phyloP scores from a whole-genome alignment of 2,329 filamentous ascomycete genomes.

The Calonectria pseudoreteaudii region DNA sequence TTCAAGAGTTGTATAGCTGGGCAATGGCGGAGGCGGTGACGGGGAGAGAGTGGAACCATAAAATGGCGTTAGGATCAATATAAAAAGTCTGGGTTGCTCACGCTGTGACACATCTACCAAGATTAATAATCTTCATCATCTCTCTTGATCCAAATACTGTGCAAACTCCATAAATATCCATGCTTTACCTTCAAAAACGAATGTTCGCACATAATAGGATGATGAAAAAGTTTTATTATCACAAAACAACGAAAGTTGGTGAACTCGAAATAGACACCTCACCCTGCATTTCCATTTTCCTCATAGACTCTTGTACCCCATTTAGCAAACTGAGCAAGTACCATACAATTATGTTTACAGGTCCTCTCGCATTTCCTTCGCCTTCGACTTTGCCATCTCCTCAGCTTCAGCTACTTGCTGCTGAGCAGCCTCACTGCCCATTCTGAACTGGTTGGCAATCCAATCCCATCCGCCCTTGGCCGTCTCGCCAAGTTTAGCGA shows the following conservation, averaged over 20 bases:
- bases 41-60: background rate
- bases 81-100: slow-evolving; percentile 7
- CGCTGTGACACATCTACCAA: slow-evolving; percentile 3
- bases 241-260: background rate
- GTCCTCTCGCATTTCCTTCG: slow-evolving; percentile 59
- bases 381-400: slow-evolving; percentile 44
- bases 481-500: slow-evolving; percentile 70
- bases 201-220: background rate
- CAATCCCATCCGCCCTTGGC: slow-evolving; percentile 63
- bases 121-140: background rate
- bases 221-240: background rate
- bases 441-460: slow-evolving; percentile 61
- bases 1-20: background rate
- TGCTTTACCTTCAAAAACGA: background rate
- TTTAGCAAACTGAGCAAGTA: background rate
- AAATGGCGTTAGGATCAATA: slow-evolving; percentile 18
- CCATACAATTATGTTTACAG: slow-evolving; percentile 51
- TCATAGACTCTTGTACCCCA: background rate
- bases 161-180: background rate
- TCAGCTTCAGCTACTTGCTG: slow-evolving; percentile 56
- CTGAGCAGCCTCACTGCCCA: slow-evolving; percentile 62
- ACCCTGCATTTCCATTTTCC: background rate
- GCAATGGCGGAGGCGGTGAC: background rate
- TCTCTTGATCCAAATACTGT: background rate
- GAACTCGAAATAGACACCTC: background rate